Evolutionary conservation across 2,329 filamentous ascomycete genomes (phyloP).

Genomic region (Phaeomoniella chlamydospora): DNA sequence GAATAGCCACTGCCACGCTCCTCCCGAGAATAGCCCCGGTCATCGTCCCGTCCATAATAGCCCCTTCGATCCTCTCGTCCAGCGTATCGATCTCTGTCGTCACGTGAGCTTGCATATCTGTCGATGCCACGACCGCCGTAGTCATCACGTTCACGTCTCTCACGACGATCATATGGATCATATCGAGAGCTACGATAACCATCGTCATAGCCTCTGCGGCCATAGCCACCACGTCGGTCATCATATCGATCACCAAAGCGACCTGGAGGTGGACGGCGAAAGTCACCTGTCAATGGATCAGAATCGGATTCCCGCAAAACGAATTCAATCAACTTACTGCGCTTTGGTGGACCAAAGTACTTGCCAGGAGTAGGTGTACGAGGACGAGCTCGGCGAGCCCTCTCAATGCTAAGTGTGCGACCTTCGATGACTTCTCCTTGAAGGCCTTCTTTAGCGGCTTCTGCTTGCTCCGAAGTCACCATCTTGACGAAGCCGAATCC

Average conservation of each 20-base stretch:
- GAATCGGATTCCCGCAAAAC: slow-evolving; percentile 3
- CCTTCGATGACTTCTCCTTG: slow-evolving; percentile 93
- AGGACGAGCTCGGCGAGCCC: slow-evolving; percentile 86
- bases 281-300: slow-evolving; percentile 22
- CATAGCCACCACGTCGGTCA: slow-evolving; percentile 37
- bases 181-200: slow-evolving; percentile 28
- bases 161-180: slow-evolving; percentile 29
- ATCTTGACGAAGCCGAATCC: slow-evolving; percentile 99
- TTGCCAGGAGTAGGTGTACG: slow-evolving; percentile 95
- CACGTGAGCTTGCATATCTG: slow-evolving; percentile 27
- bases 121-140: slow-evolving; percentile 32
- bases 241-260: slow-evolving; percentile 32
- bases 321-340: slow-evolving; percentile 48
- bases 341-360: slow-evolving; percentile 97
- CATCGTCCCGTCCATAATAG: slow-evolving; percentile 40
- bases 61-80: slow-evolving; percentile 25
- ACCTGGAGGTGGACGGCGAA: slow-evolving; percentile 28
- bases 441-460: slow-evolving; percentile 89
- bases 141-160: slow-evolving; percentile 25
- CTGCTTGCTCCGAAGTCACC: slow-evolving; percentile 85
- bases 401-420: slow-evolving; percentile 94
- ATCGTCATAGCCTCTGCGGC: slow-evolving; percentile 36
- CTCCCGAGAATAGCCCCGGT: slow-evolving; percentile 21
- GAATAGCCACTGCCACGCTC: slow-evolving; percentile 3
- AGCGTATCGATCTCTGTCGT: slow-evolving; percentile 21